Evolutionary conservation across 208 protist species (phyloP), one percentile per base, ranked within the genome.

Genomic region (Acanthamoeba lenticulata): DNA sequence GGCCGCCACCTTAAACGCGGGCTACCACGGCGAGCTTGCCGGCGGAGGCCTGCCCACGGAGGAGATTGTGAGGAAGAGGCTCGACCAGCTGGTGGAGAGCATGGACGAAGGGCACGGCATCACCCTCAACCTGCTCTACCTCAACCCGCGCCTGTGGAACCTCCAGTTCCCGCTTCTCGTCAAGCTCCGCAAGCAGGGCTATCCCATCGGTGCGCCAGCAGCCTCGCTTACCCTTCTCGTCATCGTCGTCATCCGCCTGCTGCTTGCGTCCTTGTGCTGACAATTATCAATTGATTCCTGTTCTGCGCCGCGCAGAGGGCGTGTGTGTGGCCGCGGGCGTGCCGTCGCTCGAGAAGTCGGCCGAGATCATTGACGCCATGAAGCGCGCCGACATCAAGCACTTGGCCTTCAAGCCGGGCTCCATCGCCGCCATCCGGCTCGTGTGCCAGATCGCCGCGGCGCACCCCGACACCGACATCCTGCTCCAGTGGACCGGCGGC

Each of bases 401-500:
- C 57, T 24, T 98, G 34, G 94, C 95, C 2, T 97, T 98, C 95
- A 98, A 98, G 85, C 97, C 97, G 27, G 97, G 97, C 47, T 94
- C 95, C 17, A 81, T 97, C 24, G 90, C 81, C 21, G 90, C 94
- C 55, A 98, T 98, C 72, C 19, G 45, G 29, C 45, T 85, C 34
- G 97, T 98, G 19, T n/a, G 97, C 57, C 90, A 72, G 32, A 97
- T 98, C 86, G 97, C 97, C 7, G 60, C 29, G 32, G 42, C 77
- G 6, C 49, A 97, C 57, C 97, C 97, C 21, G n/a, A 95, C 44
- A 74, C 96, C 44, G 40, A 95, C 19, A 90, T 98, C 77, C 60
- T 98, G 17, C 91, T 98, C 67, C 97, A 98, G 92, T 98, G 97
- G 97, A 98, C 97, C 21, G 96, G 96, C 83, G 97, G 97, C 6